Evolutionary conservation across 2,329 filamentous ascomycete species (phyloP).

Genomic region (Dothistroma pini): DNA sequence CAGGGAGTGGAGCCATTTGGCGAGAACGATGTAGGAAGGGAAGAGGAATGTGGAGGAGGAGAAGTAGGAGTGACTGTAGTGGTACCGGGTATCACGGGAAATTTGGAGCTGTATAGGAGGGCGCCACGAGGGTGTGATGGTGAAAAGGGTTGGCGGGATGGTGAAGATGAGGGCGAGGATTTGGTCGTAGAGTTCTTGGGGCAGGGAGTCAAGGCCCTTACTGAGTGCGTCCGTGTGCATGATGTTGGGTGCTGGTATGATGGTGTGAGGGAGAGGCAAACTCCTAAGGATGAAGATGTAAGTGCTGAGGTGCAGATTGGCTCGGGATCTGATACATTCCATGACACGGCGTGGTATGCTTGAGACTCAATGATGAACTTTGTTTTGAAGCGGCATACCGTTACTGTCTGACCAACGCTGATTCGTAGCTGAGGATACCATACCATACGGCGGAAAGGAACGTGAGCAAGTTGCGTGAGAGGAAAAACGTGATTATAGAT

Average conservation of each 20-base stretch:
- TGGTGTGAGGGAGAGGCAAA: background rate
- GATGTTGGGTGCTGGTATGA: background rate
- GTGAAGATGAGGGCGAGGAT: constrained; percentile 3
- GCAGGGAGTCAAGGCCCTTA: background rate
- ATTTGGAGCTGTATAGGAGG: background rate
- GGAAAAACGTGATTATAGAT: too few species aligned
- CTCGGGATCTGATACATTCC: too few species aligned
- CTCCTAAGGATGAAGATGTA: too few species aligned
- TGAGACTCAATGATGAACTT: too few species aligned
- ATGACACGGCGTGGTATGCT: too few species aligned
- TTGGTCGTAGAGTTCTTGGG: constrained; percentile 2
- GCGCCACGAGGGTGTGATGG: background rate
- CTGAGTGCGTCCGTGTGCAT: background rate
- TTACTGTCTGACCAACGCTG: too few species aligned
- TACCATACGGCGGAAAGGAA: too few species aligned
- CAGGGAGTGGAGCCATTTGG: background rate
- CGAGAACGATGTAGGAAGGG: background rate
- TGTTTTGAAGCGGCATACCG: too few species aligned
- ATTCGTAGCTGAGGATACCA: too few species aligned
- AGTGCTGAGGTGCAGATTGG: too few species aligned
- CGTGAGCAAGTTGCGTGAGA: too few species aligned
- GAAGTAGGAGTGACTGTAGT: background rate
- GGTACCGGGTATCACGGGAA: background rate
- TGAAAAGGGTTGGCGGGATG: background rate
- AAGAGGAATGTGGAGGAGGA: background rate